Evolutionary conservation across 2,329 filamentous ascomycete genomes (phyloP).

Genomic region (Ceratocystis cacaofunesta): DNA sequence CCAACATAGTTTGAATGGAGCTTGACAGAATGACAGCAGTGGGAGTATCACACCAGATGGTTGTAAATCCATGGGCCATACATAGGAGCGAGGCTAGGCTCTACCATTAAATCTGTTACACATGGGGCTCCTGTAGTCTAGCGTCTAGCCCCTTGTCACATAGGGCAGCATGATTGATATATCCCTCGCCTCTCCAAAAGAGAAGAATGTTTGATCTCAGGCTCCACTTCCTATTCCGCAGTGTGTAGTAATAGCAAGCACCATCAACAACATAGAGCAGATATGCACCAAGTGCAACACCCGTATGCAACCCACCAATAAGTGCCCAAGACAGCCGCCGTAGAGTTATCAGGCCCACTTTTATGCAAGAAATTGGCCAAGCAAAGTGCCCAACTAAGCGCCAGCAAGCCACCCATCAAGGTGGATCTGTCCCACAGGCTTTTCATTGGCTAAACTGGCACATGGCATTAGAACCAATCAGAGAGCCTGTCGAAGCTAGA

Average conservation of each 20-base stretch:
- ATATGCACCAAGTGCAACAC: background rate
- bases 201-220: background rate
- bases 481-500: no score
- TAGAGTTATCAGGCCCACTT: background rate
- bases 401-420: slow-evolving; percentile 1
- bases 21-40: background rate
- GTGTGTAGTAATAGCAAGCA: background rate
- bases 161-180: background rate
- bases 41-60: background rate
- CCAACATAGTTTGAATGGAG: background rate
- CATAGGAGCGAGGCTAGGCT: background rate
- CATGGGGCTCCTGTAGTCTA: background rate
- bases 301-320: background rate
- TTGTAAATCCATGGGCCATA: background rate
- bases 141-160: accelerated
- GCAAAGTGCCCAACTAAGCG: slow-evolving; percentile 18
- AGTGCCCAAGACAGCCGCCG: background rate
- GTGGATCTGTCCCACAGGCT: background rate
- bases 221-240: background rate
- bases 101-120: background rate
- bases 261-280: background rate
- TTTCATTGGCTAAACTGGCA: slow-evolving; percentile 6
- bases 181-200: no score
- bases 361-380: slow-evolving; percentile 5
- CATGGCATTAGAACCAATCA: no score